Conservation (phyloP, 202 grass and related monocot genomes). For the Carex sylvatica region DNA sequence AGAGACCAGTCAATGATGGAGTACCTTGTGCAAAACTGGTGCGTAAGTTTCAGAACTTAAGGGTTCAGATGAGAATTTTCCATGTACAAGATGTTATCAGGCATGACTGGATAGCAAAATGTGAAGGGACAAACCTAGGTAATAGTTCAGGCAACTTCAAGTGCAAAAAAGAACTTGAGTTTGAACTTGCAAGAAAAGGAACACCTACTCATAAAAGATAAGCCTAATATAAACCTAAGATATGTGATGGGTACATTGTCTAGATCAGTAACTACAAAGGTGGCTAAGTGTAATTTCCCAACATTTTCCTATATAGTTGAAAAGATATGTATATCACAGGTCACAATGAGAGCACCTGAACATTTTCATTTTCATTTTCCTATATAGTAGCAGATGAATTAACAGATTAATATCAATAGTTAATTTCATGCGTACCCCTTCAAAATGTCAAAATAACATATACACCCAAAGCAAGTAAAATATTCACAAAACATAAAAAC, state of each 20-base stretch:
- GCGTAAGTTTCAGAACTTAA: not conserved
- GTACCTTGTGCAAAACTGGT: not conserved
- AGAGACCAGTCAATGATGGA: not conserved
- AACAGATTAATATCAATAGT: not conserved
- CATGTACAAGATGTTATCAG: not conserved
- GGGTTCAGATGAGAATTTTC: not conserved
- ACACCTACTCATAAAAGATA: not conserved
- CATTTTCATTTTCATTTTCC: not conserved
- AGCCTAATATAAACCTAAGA: not conserved
- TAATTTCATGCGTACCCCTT: not conserved
- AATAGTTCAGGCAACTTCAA: not conserved
- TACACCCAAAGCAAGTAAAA: not conserved
- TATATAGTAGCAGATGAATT: not conserved
- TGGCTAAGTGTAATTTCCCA: not conserved
- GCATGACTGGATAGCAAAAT: not conserved
- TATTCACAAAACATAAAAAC: not conserved
- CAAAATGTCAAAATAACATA: not conserved
- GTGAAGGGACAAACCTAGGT: not conserved
- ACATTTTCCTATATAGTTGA: not conserved
- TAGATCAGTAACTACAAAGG: not conserved
- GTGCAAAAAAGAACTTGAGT: not conserved
- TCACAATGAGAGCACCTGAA: not conserved
- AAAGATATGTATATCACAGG: not conserved
- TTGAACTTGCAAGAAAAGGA: not conserved
- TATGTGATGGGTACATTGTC: not conserved